Percentiles rank a stretch among this genome's conserved stretches.
phyloP scores from a whole-genome alignment of 78 protist genomes.

The Neovahlkampfia damariscottae region DNA sequence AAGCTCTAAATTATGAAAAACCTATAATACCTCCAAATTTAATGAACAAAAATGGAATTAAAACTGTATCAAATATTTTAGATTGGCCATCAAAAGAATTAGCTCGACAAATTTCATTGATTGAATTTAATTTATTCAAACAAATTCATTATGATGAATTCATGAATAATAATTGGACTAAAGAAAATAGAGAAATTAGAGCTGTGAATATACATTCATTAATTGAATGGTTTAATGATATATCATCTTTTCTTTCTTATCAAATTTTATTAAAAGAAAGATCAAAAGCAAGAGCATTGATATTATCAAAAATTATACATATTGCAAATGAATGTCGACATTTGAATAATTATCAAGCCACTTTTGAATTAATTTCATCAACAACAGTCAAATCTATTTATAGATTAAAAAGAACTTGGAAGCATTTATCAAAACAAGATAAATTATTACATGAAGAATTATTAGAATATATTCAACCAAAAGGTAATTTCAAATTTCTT shows the following conservation, averaged over 20 bases:
- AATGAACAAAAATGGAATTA: neutral
- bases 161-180: conserved; percentile 49
- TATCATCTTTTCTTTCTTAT: neutral
- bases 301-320: neutral
- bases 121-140: conserved; percentile 44
- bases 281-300: neutral
- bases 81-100: conserved; percentile 24
- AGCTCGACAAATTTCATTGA: conserved; percentile 55
- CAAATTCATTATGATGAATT: conserved; percentile 47
- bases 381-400: conserved; percentile 41
- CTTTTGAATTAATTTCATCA: conserved; percentile 45
- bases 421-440: conserved; percentile 8
- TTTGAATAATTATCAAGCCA: conserved; percentile 56
- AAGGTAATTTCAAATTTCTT: conserved; percentile 10
- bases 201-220: conserved; percentile 50
- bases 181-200: conserved; percentile 39
- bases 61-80: neutral
- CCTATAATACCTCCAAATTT: neutral
- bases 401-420: conserved; percentile 52
- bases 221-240: conserved; percentile 52
- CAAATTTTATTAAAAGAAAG: conserved; percentile 5
- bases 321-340: conserved; percentile 31
- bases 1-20: neutral
- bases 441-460: neutral
- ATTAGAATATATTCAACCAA: neutral